Percentiles rank a stretch among this genome's conserved stretches.
Conservation (phyloP, 2,329 filamentous ascomycete genomes). For the Cladophialophora psammophila region DNA sequence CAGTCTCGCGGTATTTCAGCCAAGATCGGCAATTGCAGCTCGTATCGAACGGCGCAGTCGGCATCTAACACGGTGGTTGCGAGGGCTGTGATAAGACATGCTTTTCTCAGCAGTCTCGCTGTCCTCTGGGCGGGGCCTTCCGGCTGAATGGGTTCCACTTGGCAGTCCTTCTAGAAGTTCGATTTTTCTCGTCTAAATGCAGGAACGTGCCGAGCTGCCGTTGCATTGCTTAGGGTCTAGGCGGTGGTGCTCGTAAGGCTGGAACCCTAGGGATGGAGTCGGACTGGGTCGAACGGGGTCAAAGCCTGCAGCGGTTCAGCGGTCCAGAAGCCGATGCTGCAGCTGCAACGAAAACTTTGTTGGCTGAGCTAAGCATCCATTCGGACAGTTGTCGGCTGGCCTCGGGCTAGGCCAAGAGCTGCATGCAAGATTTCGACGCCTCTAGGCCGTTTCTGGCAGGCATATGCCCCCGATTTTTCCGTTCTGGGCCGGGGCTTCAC, state of each 20-base stretch:
- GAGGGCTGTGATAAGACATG: conserved; percentile 19
- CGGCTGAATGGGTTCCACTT: conserved; percentile 12
- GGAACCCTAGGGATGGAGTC: conserved; percentile 13
- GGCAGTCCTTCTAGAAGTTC: conserved; percentile 22
- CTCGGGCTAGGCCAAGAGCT: background rate
- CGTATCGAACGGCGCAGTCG: conserved; percentile 8
- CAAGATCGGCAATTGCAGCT: conserved; percentile 15
- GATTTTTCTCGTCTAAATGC: conserved; percentile 27
- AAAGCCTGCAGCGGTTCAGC: background rate
- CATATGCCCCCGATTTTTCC: background rate
- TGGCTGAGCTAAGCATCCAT: background rate
- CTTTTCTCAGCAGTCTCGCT: background rate
- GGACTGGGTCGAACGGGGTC: background rate
- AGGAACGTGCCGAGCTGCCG: conserved; percentile 34
- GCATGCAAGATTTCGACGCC: background rate
- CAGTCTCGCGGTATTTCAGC: conserved; percentile 15
- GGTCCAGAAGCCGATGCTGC: conserved; percentile 23
- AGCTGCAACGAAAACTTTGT: conserved; percentile 30
- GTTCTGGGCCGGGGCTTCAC: background rate
- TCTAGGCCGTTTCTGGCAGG: conserved; percentile 10
- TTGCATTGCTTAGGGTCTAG: conserved; percentile 20
- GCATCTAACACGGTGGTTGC: background rate
- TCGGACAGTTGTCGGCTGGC: background rate
- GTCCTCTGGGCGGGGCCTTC: conserved; percentile 7
- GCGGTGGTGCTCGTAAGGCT: conserved; percentile 18